Conservation (phyloP, 805 yeast species). For the Groenewaldozyma salmanticensis region DNA sequence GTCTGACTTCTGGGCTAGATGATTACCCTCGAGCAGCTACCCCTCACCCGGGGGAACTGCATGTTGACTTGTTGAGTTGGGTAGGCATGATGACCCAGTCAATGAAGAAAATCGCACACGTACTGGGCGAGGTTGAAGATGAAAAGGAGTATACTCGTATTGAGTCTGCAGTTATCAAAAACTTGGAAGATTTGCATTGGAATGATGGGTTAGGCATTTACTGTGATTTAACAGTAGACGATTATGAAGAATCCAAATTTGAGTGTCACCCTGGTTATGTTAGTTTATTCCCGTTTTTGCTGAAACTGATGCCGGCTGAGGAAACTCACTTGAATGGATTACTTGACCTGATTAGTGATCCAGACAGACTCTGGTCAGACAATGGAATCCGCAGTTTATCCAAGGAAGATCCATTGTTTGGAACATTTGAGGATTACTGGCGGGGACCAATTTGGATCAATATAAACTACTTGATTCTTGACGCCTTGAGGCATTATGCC, state of each 20-base stretch:
- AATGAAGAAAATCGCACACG: constrained; percentile 60
- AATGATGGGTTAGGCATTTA: constrained; percentile 51
- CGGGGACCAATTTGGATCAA: constrained; percentile 90
- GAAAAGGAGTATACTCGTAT: constrained; percentile 41
- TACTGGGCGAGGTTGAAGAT: constrained; percentile 53
- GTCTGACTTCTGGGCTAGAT: constrained; percentile 88
- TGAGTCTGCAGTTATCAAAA: constrained; percentile 47
- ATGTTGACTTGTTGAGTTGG: constrained; percentile 88
- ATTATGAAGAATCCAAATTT: constrained; percentile 50
- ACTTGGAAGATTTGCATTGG: constrained; percentile 78
- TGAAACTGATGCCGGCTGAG: constrained; percentile 48
- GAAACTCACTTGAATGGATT: constrained; percentile 41
- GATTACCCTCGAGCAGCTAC: constrained; percentile 83
- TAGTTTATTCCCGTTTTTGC: constrained; percentile 73
- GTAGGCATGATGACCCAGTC: constrained; percentile 85
- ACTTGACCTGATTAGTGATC: constrained; percentile 52
- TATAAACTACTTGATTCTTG: constrained; percentile 75
- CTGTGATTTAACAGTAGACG: constrained; percentile 78
- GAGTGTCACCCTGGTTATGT: constrained; percentile 91
- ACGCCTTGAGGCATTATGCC: constrained; percentile 51
- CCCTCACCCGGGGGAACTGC: constrained; percentile 81
- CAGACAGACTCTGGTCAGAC: constrained; percentile 63
- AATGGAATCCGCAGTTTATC: constrained; percentile 80
- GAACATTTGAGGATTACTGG: constrained; percentile 89
- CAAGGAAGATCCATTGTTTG: constrained; percentile 51